Evolutionary conservation across 2,329 filamentous ascomycete genomes (phyloP), one percentile per base, ranked within the genome.

Genomic region (Elsinoe arachidis): DNA sequence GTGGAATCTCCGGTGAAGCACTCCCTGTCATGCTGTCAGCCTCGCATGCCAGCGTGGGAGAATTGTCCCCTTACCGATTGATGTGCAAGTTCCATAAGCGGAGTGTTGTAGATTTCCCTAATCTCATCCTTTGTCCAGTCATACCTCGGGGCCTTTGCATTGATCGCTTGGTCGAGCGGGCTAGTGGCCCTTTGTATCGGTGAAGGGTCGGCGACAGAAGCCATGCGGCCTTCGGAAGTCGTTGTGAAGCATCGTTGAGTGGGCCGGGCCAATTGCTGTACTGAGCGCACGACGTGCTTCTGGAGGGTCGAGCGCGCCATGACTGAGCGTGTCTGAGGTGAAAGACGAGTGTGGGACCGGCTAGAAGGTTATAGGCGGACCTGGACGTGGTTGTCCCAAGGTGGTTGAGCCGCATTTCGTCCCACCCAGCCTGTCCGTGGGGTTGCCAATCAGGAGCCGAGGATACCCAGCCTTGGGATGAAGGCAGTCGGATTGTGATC

Each of bases 121-220:
- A 95, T 90, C 73, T 95, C 87, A 62, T 91, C 84, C 62, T 80
- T 83, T 5, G 88, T 88, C 90, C 90, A 95, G 70, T 85, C 80
- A 66, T 84, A 85, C 52, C 88, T 78, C 11, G 87, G 81, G 5
- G 68, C 73, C 1, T 73, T 78, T 19, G 85, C 83, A 44, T 79
- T 75, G 19, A 87, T 76, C 7, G 87, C 86, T 63, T 69, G 63
- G 59, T 72, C 68, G 51, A 78, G 67, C 51, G 69, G 68, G 58
- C 60, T 64, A 38, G 64, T 56, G 21, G 57, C 53, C 17, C 56
- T 60, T 26, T 63, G 62, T 15, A 64, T 56, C 10, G 63, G 59
- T 63, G 63, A 57, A 61, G 61, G 21, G 58, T 55, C 51, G 57
- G 60, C 51, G 60, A 61, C 39, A 66, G 62, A 33, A 61, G 66